These are phyloP conservation scores for Arachnopeziza araneosa DNA, from an alignment of 2,329 filamentous ascomycete species.

Conservation along the genomic window DNA sequence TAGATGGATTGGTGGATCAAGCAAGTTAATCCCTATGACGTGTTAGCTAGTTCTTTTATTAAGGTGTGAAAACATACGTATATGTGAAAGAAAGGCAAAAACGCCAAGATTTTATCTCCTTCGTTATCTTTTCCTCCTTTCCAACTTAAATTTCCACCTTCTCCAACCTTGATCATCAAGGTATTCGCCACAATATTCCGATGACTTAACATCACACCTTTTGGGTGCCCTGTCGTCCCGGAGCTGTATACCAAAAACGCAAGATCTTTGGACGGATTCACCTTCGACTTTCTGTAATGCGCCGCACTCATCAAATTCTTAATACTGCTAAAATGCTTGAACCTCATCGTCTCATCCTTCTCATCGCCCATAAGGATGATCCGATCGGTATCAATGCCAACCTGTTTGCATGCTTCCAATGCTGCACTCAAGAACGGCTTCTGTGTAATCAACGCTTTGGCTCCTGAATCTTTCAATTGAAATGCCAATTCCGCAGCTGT, in stretches of 20 bases:
- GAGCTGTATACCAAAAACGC: conserved; percentile 84
- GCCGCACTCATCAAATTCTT: conserved; percentile 56
- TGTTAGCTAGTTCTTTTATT: not conserved
- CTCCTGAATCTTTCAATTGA: conserved; percentile 73
- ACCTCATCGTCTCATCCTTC: not conserved
- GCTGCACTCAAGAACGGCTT: conserved; percentile 58
- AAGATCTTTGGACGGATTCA: conserved; percentile 66
- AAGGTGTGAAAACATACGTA: conserved; percentile 53
- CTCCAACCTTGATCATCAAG: conserved; percentile 47
- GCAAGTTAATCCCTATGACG: conserved; percentile 56
- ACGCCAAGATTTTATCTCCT: conserved; percentile 68
- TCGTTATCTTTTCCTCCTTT: conserved; percentile 54
- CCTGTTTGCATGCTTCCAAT: conserved; percentile 60
- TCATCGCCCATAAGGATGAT: conserved; percentile 72
- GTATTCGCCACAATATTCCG: conserved; percentile 75
- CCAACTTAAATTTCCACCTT: conserved; percentile 51
- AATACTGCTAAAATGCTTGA: conserved; percentile 45
- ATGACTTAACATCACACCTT: conserved; percentile 85
- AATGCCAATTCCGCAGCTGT: conserved; percentile 77
- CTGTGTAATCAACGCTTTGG: conserved; percentile 73
- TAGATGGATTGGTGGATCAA: conserved; percentile 65
- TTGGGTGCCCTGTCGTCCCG: conserved; percentile 85
- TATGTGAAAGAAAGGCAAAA: conserved; percentile 88
- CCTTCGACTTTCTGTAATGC: conserved; percentile 53
- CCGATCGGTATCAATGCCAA: conserved; percentile 63